phyloP scores from a whole-genome alignment of 2,329 filamentous ascomycete genomes.

The Penicillium expansum region DNA sequence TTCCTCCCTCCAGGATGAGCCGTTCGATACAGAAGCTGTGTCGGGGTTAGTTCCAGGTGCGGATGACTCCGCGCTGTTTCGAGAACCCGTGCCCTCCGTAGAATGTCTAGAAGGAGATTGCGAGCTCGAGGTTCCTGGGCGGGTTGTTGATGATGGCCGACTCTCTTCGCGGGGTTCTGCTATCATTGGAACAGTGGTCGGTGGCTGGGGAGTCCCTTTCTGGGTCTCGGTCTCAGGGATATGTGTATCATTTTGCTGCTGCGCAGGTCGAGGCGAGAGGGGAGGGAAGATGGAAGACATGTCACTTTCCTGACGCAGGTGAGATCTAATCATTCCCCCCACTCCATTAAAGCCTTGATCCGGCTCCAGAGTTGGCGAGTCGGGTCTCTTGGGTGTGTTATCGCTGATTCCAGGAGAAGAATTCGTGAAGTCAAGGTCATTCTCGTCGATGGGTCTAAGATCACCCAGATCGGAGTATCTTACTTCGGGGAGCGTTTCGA shows the following conservation, averaged over 20 bases:
- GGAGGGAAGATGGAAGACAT: constrained; percentile 73
- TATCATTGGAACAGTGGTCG: neutral
- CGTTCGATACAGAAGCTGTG: constrained; percentile 10
- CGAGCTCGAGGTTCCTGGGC: constrained; percentile 9
- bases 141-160: neutral
- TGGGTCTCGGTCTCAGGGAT: neutral
- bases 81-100: constrained; percentile 9
- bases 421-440: constrained; percentile 18
- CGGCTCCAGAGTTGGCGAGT: constrained; percentile 74
- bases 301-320: constrained; percentile 77
- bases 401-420: constrained; percentile 5
- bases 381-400: constrained; percentile 40
- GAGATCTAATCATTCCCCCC: constrained; percentile 71
- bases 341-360: constrained; percentile 60
- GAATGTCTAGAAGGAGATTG: constrained; percentile 13
- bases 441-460: constrained; percentile 42
- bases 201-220: neutral
- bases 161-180: neutral
- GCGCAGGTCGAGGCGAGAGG: constrained; percentile 39
- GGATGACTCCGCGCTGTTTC: constrained; percentile 18
- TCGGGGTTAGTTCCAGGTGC: constrained; percentile 1
- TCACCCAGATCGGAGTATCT: constrained; percentile 40
- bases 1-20: constrained; percentile 50
- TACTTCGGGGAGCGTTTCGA: constrained; percentile 35
- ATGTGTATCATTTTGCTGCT: constrained; percentile 31